Percentiles rank a stretch among this genome's conserved stretches.
phyloP scores from a whole-genome alignment of 352 stramenopile species.

The Elongisporangium senticosum region DNA sequence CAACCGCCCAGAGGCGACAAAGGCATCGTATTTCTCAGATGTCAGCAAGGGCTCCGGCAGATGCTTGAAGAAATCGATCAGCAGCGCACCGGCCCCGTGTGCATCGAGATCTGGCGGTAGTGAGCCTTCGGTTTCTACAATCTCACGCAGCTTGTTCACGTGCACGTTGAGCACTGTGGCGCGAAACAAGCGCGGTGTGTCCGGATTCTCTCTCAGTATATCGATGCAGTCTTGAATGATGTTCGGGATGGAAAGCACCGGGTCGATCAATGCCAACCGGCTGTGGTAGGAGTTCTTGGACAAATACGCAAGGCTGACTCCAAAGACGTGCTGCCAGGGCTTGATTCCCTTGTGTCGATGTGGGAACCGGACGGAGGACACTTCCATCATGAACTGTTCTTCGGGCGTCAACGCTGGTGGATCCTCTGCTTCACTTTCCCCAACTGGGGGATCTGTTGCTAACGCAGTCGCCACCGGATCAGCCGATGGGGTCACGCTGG shows the following conservation, averaged over 20 bases:
- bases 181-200: constrained; percentile 72
- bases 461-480: background rate
- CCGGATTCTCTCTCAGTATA: constrained; percentile 48
- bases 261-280: constrained; percentile 73
- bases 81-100: constrained; percentile 55
- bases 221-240: constrained; percentile 75
- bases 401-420: constrained; percentile 1
- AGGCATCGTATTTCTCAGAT: constrained; percentile 76
- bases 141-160: constrained; percentile 64
- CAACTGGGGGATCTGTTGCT: constrained; percentile 5
- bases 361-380: constrained; percentile 50
- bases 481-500: too few species aligned
- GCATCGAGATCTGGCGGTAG: constrained; percentile 58
- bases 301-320: constrained; percentile 63
- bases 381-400: constrained; percentile 34
- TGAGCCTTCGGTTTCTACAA: constrained; percentile 60
- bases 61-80: constrained; percentile 79
- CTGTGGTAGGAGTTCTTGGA: constrained; percentile 78
- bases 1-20: constrained; percentile 61
- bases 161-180: constrained; percentile 70
- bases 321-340: constrained; percentile 81
- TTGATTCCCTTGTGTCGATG: constrained; percentile 75
- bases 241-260: constrained; percentile 65
- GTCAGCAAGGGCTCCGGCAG: constrained; percentile 71
- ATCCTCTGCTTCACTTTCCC: background rate